phyloP scores from a whole-genome alignment of 108 stramenopile species.

The Aurantiochytrium sp. region DNA sequence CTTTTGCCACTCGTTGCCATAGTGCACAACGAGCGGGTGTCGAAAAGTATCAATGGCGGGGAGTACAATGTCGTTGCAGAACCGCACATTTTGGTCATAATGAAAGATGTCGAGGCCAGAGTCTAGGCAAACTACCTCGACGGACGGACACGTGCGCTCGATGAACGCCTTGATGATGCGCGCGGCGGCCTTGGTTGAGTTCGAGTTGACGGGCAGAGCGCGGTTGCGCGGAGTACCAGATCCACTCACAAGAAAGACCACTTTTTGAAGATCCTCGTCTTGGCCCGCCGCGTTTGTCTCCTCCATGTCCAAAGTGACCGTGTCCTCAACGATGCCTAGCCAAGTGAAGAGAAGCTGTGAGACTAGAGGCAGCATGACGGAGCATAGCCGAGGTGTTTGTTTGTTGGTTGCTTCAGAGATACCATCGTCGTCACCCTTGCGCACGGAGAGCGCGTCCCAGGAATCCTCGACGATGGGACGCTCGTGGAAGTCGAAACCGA shows the following conservation, averaged over 20 bases:
- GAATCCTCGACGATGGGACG: neutral
- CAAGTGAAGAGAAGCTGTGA: neutral
- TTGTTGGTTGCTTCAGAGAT: neutral
- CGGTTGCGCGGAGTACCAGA: constrained; percentile 2
- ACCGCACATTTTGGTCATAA: constrained; percentile 89
- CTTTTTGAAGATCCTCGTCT: neutral
- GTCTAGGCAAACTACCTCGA: constrained; percentile 51
- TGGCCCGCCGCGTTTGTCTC: neutral
- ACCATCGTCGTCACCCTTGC: neutral
- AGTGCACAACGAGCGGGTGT: constrained; percentile 61
- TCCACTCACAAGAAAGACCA: constrained; percentile 12
- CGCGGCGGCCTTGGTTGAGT: constrained; percentile 19
- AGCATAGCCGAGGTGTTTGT: neutral
- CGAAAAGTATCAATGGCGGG: constrained; percentile 73
- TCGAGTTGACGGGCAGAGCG: neutral
- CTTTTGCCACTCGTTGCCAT: constrained; percentile 65
- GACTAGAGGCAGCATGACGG: neutral
- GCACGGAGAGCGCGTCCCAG: neutral
- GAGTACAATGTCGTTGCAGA: constrained; percentile 77
- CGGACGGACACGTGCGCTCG: neutral
- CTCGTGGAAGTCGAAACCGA: neutral
- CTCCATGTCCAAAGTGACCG: too few relatives aligned
- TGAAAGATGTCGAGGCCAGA: constrained; percentile 82
- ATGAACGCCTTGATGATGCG: constrained; percentile 24
- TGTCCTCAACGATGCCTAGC: neutral